Base-by-base conservation (phyloP, 805 yeast species). In the Dipodascus albidus region DNA sequence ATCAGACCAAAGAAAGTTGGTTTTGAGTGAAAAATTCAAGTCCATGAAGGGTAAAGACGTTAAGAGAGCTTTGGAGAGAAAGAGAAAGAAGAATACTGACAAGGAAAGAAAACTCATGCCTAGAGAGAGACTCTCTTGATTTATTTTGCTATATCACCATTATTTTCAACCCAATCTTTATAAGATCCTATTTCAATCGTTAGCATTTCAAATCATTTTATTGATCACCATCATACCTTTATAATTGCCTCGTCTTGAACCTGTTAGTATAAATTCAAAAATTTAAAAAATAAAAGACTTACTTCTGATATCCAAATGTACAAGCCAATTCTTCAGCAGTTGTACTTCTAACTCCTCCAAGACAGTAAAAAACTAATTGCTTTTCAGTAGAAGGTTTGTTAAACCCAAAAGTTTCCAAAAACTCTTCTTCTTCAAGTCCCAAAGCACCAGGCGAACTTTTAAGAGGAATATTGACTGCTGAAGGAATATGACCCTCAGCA, bases 381-480 rank as follows among this genome's bases (percentile, higher is more conserved):
- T 85, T 79, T 51, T 81, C 82, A 50, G 72, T 68, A 3, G 70
- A 60, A 2, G 99, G 99, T 72, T 91, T 91, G 14, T 74, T 75
- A 63, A 89, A 82, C 14, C 95, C 91, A 71, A 90, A 88, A 49
- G 79, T 74, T 38, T 85, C 86, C 62, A 80, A 77, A 63, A 93
- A 91, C 59, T 87, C 96, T 53, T 86, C 95, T 3, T 77, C 76
- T 1, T 82, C 69, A 50, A 91, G 77, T 50, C 87, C 88, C 56
- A 91, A 74, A 0, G 98, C 98, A 20, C 96, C 96, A 0, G 98
- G 98, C 11, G 90, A 79, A 2, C 93, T 80, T 64, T 88, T 88
- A 71, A 82, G 83, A 19, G 99, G 98, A 54, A 91, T 78, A 65
- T 93, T 93, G 54, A 90, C 69, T 3, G 98, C 83, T 14, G 80